A percentile compares a stretch with the other conserved stretches of the same genome.
Evolutionary conservation across 1,139 yeast species (phyloP).

Genomic region (Citeromyces siamensis): DNA sequence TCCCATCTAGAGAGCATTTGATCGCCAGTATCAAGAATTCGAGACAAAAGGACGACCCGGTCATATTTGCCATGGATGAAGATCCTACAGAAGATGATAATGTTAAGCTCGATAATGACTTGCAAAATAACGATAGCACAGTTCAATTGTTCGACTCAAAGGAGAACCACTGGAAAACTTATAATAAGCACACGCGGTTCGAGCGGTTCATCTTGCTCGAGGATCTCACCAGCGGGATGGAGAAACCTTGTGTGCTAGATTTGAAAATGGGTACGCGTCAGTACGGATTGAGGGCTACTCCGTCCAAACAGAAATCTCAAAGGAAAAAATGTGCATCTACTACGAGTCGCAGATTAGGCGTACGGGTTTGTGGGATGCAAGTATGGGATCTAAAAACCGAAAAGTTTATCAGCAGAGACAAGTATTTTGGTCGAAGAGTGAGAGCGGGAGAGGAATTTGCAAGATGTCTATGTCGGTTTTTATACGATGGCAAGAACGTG

Average conservation of each 20-base stretch:
- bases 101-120: slow-evolving; percentile 9
- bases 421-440: slow-evolving; percentile 81
- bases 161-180: slow-evolving; percentile 1
- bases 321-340: slow-evolving; percentile 69
- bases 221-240: slow-evolving; percentile 78
- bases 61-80: slow-evolving; percentile 12
- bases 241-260: slow-evolving; percentile 83
- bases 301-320: slow-evolving; percentile 68
- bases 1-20: slow-evolving; percentile 12
- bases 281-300: slow-evolving; percentile 86
- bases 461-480: slow-evolving; percentile 57
- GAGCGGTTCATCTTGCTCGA: slow-evolving; percentile 84
- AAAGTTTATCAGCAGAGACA: slow-evolving; percentile 60
- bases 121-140: background rate
- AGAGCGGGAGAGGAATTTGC: slow-evolving; percentile 69
- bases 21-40: slow-evolving; percentile 5
- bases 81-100: slow-evolving; percentile 15
- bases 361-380: slow-evolving; percentile 92
- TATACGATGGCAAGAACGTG: slow-evolving; percentile 58
- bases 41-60: slow-evolving; percentile 8
- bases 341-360: slow-evolving; percentile 76
- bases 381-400: slow-evolving; percentile 46
- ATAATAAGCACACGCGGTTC: slow-evolving; percentile 34
- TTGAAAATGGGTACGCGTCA: slow-evolving; percentile 98
- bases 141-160: background rate